Percentiles rank a stretch among this genome's conserved stretches.
Conservation (phyloP, 2,329 filamentous ascomycete genomes). For the Pseudogymnoascus sp. region DNA sequence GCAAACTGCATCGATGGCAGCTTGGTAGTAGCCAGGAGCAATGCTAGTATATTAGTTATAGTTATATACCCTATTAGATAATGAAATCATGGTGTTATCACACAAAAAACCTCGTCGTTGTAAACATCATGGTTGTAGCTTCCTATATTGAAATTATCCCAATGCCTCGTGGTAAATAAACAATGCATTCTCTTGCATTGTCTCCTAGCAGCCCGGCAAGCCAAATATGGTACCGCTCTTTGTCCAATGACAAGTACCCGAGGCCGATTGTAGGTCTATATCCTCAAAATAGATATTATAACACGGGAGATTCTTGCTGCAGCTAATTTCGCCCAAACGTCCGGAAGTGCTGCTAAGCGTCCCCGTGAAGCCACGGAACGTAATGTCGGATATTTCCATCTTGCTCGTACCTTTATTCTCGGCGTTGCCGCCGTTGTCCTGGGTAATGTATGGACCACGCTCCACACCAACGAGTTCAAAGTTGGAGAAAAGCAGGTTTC, state of each 20-base stretch:
- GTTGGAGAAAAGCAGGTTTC: constrained; percentile 46
- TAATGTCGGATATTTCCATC: constrained; percentile 44
- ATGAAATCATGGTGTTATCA: neutral
- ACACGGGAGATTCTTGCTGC: constrained; percentile 43
- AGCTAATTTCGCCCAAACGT: constrained; percentile 39
- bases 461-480: constrained; percentile 44
- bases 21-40: neutral
- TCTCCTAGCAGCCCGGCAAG: neutral
- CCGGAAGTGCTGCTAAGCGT: constrained; percentile 32
- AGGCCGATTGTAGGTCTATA: constrained; percentile 26
- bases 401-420: constrained; percentile 42
- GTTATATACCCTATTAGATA: neutral
- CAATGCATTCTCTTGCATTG: neutral
- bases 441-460: constrained; percentile 38
- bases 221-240: neutral
- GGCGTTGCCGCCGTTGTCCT: constrained; percentile 46
- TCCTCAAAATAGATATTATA: constrained; percentile 44
- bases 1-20: neutral
- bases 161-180: neutral
- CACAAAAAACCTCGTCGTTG: neutral
- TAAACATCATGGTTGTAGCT: neutral
- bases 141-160: neutral
- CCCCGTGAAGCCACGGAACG: constrained; percentile 47
- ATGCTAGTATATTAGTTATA: neutral
- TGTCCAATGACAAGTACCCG: constrained; percentile 11